Conservation (phyloP, 306 rosid species). For the Medicago arabica region DNA sequence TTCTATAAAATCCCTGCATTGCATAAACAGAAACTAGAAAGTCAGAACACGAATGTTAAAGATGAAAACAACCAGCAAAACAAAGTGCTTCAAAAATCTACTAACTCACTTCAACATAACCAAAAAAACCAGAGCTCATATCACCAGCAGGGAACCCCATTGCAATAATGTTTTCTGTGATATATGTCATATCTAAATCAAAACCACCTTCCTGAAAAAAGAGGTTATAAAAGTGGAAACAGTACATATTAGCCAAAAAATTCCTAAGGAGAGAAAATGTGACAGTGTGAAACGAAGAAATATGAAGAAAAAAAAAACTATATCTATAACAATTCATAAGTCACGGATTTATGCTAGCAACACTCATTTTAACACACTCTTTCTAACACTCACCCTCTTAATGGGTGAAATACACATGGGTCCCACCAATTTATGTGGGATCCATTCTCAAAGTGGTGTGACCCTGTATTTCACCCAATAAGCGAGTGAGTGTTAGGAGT, state of each 20-base stretch:
- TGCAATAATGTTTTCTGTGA: conserved; percentile 95
- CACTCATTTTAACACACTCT: too few species aligned
- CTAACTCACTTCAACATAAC: conserved; percentile 87
- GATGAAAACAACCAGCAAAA: conserved; percentile 26
- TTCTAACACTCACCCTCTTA: too few species aligned
- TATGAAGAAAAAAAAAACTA: conserved; percentile 2
- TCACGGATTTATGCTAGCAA: background rate
- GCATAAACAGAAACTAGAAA: conserved; percentile 36
- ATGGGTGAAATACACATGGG: too few species aligned
- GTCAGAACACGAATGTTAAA: conserved; percentile 28
- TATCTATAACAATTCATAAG: background rate
- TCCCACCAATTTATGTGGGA: too few species aligned
- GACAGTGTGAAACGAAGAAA: conserved; percentile 25
- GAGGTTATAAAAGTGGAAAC: conserved; percentile 32
- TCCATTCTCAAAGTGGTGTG: too few species aligned
- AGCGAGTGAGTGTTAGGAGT: too few species aligned
- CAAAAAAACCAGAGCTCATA: conserved; percentile 98
- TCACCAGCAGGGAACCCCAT: conserved; percentile 99
- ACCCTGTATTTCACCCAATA: too few species aligned
- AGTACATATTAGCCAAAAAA: conserved; percentile 13
- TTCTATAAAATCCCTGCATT: conserved; percentile 93
- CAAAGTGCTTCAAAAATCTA: conserved; percentile 33
- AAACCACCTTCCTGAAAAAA: conserved; percentile 88
- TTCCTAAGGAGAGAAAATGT: background rate
- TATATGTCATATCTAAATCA: conserved; percentile 98